A percentile compares a stretch with the other conserved stretches of the same genome.
Evolutionary conservation across 495 filamentous ascomycete genomes (phyloP).

Genomic region (Aspergillus sclerotiicarbonarius): DNA sequence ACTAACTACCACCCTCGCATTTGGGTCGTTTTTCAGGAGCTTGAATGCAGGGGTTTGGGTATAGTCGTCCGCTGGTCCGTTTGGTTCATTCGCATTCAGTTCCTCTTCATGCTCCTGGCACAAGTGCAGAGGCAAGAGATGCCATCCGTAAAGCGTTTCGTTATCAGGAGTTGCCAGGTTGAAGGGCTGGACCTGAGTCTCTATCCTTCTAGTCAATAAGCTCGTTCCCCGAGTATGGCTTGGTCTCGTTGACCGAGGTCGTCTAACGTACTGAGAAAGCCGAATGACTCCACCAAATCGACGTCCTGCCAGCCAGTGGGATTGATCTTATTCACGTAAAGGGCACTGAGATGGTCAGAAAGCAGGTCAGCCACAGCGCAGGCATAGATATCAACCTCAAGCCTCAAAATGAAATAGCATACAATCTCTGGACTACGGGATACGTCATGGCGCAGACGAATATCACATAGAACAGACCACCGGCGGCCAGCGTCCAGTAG

Average conservation of each 20-base stretch:
- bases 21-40: conserved; percentile 54
- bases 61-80: conserved; percentile 41
- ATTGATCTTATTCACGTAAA: conserved; percentile 76
- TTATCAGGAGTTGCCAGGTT: conserved; percentile 55
- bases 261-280: conserved; percentile 67
- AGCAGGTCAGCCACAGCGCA: background rate
- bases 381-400: background rate
- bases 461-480: conserved; percentile 51
- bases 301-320: conserved; percentile 66
- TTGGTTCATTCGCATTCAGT: conserved; percentile 42
- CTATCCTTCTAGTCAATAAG: conserved; percentile 26
- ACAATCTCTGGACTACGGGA: conserved; percentile 53
- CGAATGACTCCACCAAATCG: conserved; percentile 72
- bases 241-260: background rate
- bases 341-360: conserved; percentile 48
- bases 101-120: conserved; percentile 49
- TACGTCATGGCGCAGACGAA: conserved; percentile 47
- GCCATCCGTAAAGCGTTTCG: conserved; percentile 60
- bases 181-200: conserved; percentile 62
- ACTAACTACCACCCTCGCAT: conserved; percentile 55
- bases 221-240: background rate
- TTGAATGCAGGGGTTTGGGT: conserved; percentile 48
- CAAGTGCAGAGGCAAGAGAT: conserved; percentile 55
- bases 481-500: conserved; percentile 54
- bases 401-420: conserved; percentile 3